These are phyloP conservation scores for Lagenidium giganteum DNA, from an alignment of 352 stramenopile species.

Conservation along the genomic window DNA sequence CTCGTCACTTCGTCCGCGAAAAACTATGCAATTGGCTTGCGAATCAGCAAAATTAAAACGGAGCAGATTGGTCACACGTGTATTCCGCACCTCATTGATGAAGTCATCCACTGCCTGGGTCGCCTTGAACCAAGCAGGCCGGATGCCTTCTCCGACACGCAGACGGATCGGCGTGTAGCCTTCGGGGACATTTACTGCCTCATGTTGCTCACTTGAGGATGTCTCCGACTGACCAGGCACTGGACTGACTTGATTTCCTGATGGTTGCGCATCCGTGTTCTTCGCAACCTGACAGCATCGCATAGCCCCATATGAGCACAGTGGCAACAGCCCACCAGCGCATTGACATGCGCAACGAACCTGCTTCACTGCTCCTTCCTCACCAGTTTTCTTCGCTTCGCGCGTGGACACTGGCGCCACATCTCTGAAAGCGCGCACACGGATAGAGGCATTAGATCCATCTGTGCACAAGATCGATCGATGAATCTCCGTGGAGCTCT, in stretches of 20 bases:
- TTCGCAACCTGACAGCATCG: too few species aligned
- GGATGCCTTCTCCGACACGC: constrained; percentile 49
- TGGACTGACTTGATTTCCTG: neutral
- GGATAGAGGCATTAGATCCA: too few species aligned
- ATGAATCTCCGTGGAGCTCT: too few species aligned
- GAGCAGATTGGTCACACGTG: neutral
- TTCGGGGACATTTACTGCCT: constrained; percentile 35
- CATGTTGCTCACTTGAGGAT: too few species aligned
- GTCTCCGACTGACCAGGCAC: too few species aligned
- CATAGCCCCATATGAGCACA: too few species aligned
- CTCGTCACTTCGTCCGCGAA: constrained; percentile 46
- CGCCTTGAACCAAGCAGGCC: constrained; percentile 51
- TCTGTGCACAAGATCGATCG: neutral
- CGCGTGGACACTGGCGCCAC: constrained; percentile 24
- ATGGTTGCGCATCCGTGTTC: too few species aligned
- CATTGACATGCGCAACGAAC: constrained; percentile 4
- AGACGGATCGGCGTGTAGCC: constrained; percentile 52
- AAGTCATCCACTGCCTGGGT: constrained; percentile 68
- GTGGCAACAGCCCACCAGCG: neutral
- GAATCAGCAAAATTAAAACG: neutral
- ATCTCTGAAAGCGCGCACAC: constrained; percentile 26
- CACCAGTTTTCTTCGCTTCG: too few species aligned
- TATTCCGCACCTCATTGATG: constrained; percentile 28
- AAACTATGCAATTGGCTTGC: constrained; percentile 38
- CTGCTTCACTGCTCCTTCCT: too few species aligned